These are phyloP conservation scores for Andrographis paniculata DNA, from an alignment of 305 asterid species.

Conservation along the genomic window DNA sequence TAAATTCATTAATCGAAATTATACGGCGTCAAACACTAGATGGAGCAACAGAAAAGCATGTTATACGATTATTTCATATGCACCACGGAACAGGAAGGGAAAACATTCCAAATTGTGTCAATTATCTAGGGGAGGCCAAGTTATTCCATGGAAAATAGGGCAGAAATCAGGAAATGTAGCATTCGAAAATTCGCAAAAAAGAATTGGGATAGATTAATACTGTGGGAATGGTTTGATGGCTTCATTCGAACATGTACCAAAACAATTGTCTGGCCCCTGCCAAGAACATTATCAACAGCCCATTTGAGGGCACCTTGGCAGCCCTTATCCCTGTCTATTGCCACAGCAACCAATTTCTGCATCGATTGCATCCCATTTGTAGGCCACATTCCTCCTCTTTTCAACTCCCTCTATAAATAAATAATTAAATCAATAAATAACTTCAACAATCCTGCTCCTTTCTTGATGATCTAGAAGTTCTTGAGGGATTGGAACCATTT, in stretches of 20 bases:
- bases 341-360: constrained; percentile 58
- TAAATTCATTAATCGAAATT: too few species aligned
- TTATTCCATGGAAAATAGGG: background rate
- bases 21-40: too few species aligned
- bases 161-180: too few species aligned
- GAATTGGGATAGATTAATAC: constrained; percentile 21
- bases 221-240: constrained; percentile 22
- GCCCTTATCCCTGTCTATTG: constrained; percentile 58
- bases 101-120: background rate
- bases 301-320: constrained; percentile 66
- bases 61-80: too few species aligned
- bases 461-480: constrained; percentile 19
- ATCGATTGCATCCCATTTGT: constrained; percentile 26
- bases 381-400: constrained; percentile 28
- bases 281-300: constrained; percentile 55
- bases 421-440: background rate
- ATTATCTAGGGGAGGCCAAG: constrained; percentile 1
- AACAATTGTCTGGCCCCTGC: constrained; percentile 46
- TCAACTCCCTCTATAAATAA: constrained; percentile 12
- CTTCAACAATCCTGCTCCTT: background rate
- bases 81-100: background rate
- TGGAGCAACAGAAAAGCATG: background rate
- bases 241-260: constrained; percentile 48
- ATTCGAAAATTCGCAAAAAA: background rate
- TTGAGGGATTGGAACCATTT: constrained; percentile 14